Evolutionary conservation across 805 yeast genomes (phyloP).

Genomic region (Suhomyces sp.): DNA sequence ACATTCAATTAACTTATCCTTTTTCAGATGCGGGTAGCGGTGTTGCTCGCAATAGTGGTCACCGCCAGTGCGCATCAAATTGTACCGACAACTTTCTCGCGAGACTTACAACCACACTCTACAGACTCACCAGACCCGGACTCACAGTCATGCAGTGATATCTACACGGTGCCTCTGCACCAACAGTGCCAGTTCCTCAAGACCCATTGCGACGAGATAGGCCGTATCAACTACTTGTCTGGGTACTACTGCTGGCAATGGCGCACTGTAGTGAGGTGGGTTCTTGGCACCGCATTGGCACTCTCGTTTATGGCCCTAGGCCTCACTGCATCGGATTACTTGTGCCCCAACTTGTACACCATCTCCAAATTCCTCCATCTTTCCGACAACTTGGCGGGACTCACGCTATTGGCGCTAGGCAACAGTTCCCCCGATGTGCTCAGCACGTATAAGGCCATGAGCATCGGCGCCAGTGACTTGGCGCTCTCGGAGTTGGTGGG

Average conservation of each 20-base stretch:
- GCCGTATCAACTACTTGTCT: constrained; percentile 36
- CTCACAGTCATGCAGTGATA: neutral
- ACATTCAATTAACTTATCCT: too few species aligned
- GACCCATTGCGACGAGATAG: constrained; percentile 32
- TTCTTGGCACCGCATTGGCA: constrained; percentile 23
- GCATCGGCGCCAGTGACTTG: constrained; percentile 63
- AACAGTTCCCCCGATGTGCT: constrained; percentile 91
- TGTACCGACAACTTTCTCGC: neutral
- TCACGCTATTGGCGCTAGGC: constrained; percentile 85
- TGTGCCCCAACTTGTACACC: constrained; percentile 74
- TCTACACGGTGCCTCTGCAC: constrained; percentile 2
- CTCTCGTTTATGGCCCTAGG: constrained; percentile 65
- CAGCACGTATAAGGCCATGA: constrained; percentile 80
- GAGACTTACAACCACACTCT: neutral
- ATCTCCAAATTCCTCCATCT: constrained; percentile 61
- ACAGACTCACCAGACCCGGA: neutral
- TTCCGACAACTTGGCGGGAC: constrained; percentile 77
- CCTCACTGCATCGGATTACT: constrained; percentile 72
- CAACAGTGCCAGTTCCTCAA: constrained; percentile 34
- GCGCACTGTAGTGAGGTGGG: constrained; percentile 12
- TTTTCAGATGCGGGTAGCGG: too few species aligned
- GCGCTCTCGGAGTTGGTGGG: constrained; percentile 93
- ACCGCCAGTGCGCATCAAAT: neutral
- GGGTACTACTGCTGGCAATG: constrained; percentile 28
- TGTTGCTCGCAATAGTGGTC: neutral